These are phyloP conservation scores for Penicillium sp. DNA, from an alignment of 2,329 filamentous ascomycete species.

Conservation along the genomic window DNA sequence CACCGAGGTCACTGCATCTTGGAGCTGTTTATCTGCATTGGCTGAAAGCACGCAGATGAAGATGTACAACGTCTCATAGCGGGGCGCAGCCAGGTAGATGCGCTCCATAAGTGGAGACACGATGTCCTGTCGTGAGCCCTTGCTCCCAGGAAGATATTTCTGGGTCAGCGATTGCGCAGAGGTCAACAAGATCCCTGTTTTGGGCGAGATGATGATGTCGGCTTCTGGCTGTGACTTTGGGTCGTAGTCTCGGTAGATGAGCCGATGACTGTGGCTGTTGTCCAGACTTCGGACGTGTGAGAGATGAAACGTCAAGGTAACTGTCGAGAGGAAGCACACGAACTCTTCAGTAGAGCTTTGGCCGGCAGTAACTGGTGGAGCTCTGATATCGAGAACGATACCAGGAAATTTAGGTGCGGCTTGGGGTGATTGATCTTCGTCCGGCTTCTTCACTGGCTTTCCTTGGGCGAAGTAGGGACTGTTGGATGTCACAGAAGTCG, in stretches of 20 bases:
- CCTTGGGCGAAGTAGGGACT: background rate
- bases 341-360: background rate
- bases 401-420: background rate
- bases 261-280: slow-evolving; percentile 3
- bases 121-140: slow-evolving; percentile 22
- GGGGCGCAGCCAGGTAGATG: background rate
- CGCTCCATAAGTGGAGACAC: slow-evolving; percentile 25
- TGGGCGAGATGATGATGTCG: slow-evolving; percentile 70
- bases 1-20: background rate
- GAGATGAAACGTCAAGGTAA: background rate
- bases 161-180: slow-evolving; percentile 72
- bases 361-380: background rate
- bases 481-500: background rate
- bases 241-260: slow-evolving; percentile 30
- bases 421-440: background rate
- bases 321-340: background rate
- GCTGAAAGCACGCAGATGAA: background rate
- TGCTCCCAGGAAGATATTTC: slow-evolving; percentile 60
- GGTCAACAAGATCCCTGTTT: slow-evolving; percentile 67
- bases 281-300: slow-evolving; percentile 17
- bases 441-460: background rate
- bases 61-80: background rate
- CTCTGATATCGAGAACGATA: background rate
- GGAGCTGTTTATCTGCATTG: background rate
- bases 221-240: slow-evolving; percentile 35